Evolutionary conservation across 2,329 filamentous ascomycete species (phyloP).

Genomic region (Cladophialophora exuberans): DNA sequence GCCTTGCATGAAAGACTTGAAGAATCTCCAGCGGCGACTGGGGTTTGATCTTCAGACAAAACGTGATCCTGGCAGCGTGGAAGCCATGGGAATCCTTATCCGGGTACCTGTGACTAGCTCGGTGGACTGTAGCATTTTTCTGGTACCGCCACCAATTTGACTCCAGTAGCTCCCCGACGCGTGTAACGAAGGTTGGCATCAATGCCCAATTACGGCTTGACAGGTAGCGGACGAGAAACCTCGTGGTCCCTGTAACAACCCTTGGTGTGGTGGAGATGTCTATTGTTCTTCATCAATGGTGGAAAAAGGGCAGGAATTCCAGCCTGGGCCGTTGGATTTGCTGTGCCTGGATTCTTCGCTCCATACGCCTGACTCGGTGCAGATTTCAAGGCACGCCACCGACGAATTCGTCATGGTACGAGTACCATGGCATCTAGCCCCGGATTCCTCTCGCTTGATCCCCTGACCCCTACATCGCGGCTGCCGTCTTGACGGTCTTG

Average conservation of each 20-base stretch:
- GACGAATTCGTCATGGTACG: no score
- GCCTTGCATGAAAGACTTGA: not conserved
- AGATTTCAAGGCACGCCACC: not conserved
- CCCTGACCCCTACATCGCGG: no score
- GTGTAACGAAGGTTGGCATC: no score
- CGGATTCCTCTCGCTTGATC: no score
- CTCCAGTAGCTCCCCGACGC: not conserved
- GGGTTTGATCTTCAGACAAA: not conserved
- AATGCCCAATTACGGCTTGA: no score
- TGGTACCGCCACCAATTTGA: not conserved
- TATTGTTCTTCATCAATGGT: no score
- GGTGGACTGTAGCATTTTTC: not conserved
- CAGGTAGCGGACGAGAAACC: no score
- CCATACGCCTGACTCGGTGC: not conserved
- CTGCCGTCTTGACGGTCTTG: no score
- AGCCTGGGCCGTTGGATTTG: not conserved
- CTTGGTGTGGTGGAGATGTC: no score
- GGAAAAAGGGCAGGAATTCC: not conserved
- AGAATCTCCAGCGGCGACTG: not conserved
- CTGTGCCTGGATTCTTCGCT: not conserved
- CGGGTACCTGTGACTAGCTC: not conserved
- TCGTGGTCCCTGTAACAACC: no score
- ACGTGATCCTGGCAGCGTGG: not conserved
- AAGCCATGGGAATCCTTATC: constrained; percentile 1
- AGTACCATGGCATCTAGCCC: no score